Conservation (phyloP, 2,329 filamentous ascomycete genomes). For the Camillea tinctor region DNA sequence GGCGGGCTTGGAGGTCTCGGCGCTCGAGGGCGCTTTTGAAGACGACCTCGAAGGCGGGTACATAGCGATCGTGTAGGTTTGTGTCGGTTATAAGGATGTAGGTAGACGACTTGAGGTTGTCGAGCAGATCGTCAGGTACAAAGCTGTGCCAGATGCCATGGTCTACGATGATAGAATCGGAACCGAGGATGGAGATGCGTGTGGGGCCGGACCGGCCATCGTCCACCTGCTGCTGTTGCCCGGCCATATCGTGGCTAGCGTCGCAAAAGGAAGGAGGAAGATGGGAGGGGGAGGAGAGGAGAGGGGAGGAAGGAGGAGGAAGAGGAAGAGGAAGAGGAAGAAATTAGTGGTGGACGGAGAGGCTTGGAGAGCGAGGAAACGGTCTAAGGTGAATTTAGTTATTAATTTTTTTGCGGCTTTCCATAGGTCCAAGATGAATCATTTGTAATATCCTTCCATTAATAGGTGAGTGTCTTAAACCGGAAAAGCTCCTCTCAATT, state of each 20-base stretch:
- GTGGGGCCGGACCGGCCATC: slow-evolving; percentile 40
- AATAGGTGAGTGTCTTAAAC: background rate
- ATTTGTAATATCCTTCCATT: background rate
- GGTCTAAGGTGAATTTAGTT: background rate
- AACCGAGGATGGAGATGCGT: slow-evolving; percentile 77
- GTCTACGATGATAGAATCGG: slow-evolving; percentile 88
- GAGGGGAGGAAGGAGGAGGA: background rate
- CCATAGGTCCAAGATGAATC: background rate
- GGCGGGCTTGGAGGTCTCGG: slow-evolving; percentile 54
- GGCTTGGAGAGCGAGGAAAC: background rate
- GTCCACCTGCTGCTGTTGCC: background rate
- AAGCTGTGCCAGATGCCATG: slow-evolving; percentile 85
- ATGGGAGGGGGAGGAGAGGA: too few relatives aligned
- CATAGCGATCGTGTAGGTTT: slow-evolving; percentile 79
- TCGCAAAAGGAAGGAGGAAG: background rate
- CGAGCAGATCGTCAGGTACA: slow-evolving; percentile 76
- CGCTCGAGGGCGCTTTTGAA: slow-evolving; percentile 52
- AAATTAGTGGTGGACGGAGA: background rate
- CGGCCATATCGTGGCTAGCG: background rate
- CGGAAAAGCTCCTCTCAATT: background rate
- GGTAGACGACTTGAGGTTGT: slow-evolving; percentile 77
- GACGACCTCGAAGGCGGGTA: slow-evolving; percentile 68
- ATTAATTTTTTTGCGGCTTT: background rate
- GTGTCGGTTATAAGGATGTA: slow-evolving; percentile 97
- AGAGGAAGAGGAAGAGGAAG: too few relatives aligned